phyloP scores from a whole-genome alignment of 108 stramenopile genomes.

The Chaetoceros muelleri region DNA sequence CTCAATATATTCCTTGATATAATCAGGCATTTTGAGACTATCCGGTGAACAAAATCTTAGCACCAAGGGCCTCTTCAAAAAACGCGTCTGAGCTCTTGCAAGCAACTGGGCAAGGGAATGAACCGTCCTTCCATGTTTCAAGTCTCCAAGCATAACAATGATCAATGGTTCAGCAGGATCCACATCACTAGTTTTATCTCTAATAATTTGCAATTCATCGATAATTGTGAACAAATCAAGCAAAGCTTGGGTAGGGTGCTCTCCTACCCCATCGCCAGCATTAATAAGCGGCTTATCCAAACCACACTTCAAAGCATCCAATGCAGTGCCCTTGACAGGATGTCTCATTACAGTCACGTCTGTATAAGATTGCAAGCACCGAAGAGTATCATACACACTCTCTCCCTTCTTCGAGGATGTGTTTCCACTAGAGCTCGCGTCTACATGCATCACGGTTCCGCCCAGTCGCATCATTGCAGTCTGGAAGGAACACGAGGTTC shows the following conservation, averaged over 20 bases:
- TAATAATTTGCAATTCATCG: conserved; percentile 48
- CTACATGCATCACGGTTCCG: conserved; percentile 76
- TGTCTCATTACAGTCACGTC: conserved; percentile 91
- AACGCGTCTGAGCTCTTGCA: conserved; percentile 31
- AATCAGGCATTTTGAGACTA: conserved; percentile 74
- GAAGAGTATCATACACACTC: conserved; percentile 86
- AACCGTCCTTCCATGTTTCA: conserved; percentile 95
- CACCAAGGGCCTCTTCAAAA: conserved; percentile 26
- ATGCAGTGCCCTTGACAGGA: conserved; percentile 57
- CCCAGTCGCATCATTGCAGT: conserved; percentile 92
- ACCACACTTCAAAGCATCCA: conserved; percentile 18
- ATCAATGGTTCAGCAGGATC: conserved; percentile 17
- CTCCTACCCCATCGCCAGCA: conserved; percentile 95
- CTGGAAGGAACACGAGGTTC: conserved; percentile 92
- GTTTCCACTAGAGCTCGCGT: conserved; percentile 40
- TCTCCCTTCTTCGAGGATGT: conserved; percentile 93
- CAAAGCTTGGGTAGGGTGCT: conserved; percentile 98
- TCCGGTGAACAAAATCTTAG: conserved; percentile 82
- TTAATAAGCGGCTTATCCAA: conserved; percentile 78
- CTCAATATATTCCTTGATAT: conserved; percentile 63
- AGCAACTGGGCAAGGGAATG: conserved; percentile 90
- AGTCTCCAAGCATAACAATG: conserved; percentile 85
- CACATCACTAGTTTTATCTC: conserved; percentile 12
- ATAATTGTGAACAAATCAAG: conserved; percentile 92
- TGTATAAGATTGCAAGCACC: conserved; percentile 81